These are phyloP conservation scores for Cotoneaster glaucophyllus DNA, from an alignment of 306 rosid genomes.

Conservation along the genomic window DNA sequence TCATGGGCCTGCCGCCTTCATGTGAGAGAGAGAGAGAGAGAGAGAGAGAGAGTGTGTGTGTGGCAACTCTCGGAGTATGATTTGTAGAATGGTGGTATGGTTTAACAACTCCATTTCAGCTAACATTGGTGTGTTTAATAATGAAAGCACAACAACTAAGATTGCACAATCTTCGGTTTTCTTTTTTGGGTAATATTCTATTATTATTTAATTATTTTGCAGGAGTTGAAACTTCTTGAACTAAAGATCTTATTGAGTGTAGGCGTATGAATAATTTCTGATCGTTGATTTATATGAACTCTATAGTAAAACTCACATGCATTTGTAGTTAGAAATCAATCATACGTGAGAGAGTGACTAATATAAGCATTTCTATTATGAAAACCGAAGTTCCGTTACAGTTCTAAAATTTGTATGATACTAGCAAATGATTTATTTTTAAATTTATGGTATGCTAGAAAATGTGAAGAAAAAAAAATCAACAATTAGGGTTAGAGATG, in stretches of 20 bases:
- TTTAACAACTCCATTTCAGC: background rate
- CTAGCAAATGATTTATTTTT: background rate
- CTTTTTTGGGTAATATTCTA: too few species aligned
- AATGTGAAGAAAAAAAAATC: background rate
- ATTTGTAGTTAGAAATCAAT: too few species aligned
- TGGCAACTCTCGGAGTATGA: too few species aligned
- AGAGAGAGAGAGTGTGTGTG: too few species aligned
- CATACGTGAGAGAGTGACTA: too few species aligned
- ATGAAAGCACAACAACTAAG: background rate
- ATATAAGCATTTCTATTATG: background rate
- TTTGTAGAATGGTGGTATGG: background rate
- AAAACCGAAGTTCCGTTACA: background rate
- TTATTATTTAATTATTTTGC: background rate
- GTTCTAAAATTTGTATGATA: background rate
- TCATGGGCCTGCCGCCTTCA: background rate
- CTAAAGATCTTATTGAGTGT: background rate
- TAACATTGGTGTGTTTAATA: background rate
- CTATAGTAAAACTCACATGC: too few species aligned
- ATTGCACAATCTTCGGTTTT: background rate
- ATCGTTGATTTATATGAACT: too few species aligned
- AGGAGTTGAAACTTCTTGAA: background rate
- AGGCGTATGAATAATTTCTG: too few species aligned
- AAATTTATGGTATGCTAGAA: background rate
- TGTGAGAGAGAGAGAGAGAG: background rate
- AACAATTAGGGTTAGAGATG: background rate